Evolutionary conservation across 306 rosid species (phyloP).

Genomic region (Vicia faba): DNA sequence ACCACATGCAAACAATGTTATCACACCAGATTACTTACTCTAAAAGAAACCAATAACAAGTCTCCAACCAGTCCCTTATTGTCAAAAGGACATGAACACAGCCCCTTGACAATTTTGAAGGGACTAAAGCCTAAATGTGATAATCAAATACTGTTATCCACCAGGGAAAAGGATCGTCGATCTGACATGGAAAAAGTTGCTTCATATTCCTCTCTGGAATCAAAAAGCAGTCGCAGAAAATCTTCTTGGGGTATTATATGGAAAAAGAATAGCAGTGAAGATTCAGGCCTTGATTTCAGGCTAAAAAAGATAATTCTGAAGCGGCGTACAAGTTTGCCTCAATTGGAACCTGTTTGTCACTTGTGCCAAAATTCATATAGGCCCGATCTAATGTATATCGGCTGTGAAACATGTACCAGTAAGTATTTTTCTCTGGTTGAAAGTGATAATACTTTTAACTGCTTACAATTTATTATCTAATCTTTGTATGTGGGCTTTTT

Average conservation of each 20-base stretch:
- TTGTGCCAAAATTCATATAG: constrained; percentile 59
- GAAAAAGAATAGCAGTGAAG: constrained; percentile 50
- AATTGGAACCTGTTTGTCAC: constrained; percentile 57
- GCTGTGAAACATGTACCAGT: constrained; percentile 73
- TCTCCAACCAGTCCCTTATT: constrained; percentile 67
- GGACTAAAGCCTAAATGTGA: constrained; percentile 40
- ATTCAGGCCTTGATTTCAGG: constrained; percentile 57
- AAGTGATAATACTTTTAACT: not conserved
- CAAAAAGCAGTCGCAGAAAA: constrained; percentile 47
- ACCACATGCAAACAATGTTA: constrained; percentile 67
- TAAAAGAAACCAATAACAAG: constrained; percentile 52
- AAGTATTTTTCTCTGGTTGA: constrained; percentile 39
- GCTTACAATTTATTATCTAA: constrained; percentile 7
- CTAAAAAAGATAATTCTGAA: constrained; percentile 58
- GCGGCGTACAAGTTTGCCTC: constrained; percentile 49
- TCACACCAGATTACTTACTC: constrained; percentile 44
- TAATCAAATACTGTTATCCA: constrained; percentile 38
- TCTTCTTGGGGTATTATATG: constrained; percentile 81
- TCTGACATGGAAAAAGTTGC: constrained; percentile 48
- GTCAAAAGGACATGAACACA: constrained; percentile 54
- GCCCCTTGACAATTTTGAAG: constrained; percentile 44
- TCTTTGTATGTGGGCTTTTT: constrained; percentile 31
- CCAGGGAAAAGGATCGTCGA: constrained; percentile 40
- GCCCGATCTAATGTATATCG: constrained; percentile 65
- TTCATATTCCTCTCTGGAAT: constrained; percentile 45